These are phyloP conservation scores for Pistacia atlantica DNA, from an alignment of 345 rosid genomes.

Conservation along the genomic window DNA sequence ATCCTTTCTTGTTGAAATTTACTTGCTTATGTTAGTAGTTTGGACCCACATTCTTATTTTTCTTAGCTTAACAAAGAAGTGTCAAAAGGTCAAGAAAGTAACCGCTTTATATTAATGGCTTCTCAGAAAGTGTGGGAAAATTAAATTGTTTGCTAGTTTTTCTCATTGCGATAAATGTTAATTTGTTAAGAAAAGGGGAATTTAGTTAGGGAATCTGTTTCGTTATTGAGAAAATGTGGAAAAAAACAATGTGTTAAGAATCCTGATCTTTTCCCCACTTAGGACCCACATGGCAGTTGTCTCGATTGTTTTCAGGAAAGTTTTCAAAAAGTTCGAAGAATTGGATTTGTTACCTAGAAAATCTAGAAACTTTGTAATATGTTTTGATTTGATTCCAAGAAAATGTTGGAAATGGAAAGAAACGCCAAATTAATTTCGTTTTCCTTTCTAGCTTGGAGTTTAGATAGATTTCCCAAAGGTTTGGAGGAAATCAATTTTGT, in stretches of 20 bases:
- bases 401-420: no score
- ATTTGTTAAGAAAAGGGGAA: not conserved
- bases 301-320: not conserved
- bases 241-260: not conserved
- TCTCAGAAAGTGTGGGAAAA: conserved; percentile 20
- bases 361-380: not conserved
- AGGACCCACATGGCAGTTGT: not conserved
- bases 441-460: no score
- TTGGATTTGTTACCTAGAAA: conserved; percentile 1
- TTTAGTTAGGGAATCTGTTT: not conserved
- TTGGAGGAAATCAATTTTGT: not conserved
- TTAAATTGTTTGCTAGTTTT: not conserved
- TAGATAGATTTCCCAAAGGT: not conserved
- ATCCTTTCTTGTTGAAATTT: not conserved
- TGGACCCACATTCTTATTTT: not conserved
- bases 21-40: not conserved
- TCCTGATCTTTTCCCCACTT: not conserved
- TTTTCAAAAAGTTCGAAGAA: not conserved
- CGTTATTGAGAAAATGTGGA: not conserved
- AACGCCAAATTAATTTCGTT: no score
- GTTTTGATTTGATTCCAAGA: not conserved
- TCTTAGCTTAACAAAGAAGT: not conserved
- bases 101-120: not conserved
- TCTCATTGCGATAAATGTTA: not conserved
- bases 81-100: not conserved